These are phyloP conservation scores for Lolium perenne DNA, from an alignment of 176 grass and related monocot species.

Conservation along the genomic window DNA sequence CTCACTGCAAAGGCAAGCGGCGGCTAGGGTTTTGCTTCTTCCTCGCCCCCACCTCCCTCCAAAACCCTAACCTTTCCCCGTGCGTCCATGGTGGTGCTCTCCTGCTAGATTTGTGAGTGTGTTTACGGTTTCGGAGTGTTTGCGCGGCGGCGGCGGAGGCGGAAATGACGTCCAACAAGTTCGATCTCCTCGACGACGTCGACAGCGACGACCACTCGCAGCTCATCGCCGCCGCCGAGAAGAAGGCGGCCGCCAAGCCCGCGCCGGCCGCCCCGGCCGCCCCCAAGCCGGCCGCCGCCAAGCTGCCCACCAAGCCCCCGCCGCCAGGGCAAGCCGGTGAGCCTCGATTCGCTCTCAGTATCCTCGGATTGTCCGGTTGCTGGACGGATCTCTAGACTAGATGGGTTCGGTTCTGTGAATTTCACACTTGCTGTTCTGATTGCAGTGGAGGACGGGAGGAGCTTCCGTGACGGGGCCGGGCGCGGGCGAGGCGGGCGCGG, in stretches of 20 bases:
- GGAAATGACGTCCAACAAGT: slow-evolving; percentile 72
- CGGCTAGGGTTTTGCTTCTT: slow-evolving; percentile 67
- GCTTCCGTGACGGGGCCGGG: slow-evolving; percentile 46
- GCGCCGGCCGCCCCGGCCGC: background rate
- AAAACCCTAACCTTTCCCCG: slow-evolving; percentile 16
- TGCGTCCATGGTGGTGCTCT: slow-evolving; percentile 29
- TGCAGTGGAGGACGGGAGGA: slow-evolving; percentile 64
- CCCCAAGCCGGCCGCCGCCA: slow-evolving; percentile 16
- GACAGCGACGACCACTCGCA: slow-evolving; percentile 71
- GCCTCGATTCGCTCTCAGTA: background rate
- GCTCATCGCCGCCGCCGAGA: slow-evolving; percentile 62
- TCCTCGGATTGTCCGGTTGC: background rate
- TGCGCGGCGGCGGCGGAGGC: background rate
- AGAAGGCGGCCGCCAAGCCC: slow-evolving; percentile 52
- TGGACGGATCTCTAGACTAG: background rate
- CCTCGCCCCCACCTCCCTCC: background rate
- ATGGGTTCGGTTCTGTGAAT: background rate
- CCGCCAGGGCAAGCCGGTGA: slow-evolving; percentile 78
- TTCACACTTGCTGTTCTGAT: background rate
- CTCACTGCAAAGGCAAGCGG: background rate
- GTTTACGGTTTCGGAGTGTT: background rate
- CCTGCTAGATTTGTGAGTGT: slow-evolving; percentile 20
- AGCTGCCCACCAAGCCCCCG: slow-evolving; percentile 64
- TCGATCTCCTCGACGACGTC: slow-evolving; percentile 82
- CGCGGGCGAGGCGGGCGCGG: slow-evolving; percentile 64